A percentile compares a stretch with the other conserved stretches of the same genome.
Conservation (phyloP, 75 land plant genomes). For the Gnetum montanum region DNA sequence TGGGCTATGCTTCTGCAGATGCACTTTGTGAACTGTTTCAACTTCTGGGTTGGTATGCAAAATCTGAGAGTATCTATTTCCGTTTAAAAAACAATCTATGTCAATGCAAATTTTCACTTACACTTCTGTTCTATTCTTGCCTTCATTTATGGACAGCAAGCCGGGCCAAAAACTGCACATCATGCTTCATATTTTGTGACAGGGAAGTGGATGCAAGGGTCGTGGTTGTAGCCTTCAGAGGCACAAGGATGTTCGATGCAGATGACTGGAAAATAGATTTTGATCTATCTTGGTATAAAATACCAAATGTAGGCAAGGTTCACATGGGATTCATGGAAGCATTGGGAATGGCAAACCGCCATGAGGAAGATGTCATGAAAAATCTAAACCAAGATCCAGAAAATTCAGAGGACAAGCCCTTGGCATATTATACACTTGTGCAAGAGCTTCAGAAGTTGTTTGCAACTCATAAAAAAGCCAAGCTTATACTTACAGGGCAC, state of each 20-base stretch:
- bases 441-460: constrained; percentile 8
- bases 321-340: constrained; percentile 55
- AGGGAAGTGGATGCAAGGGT: constrained; percentile 32
- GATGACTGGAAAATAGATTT: constrained; percentile 61
- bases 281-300: constrained; percentile 51
- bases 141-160: background rate
- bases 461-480: constrained; percentile 10
- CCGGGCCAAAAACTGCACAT: constrained; percentile 18
- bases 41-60: constrained; percentile 59
- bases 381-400: background rate
- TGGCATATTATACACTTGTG: constrained; percentile 18
- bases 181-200: constrained; percentile 43
- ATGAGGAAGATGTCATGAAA: background rate
- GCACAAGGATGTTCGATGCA: constrained; percentile 38
- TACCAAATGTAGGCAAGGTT: constrained; percentile 26
- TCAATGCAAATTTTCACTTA: background rate
- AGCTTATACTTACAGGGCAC: constrained; percentile 30
- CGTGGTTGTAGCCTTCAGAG: constrained; percentile 40
- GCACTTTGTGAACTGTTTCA: constrained; percentile 57
- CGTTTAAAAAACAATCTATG: background rate
- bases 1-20: constrained; percentile 53
- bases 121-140: background rate
- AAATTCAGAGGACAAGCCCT: background rate
- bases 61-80: too few relatives aligned
- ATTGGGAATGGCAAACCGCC: constrained; percentile 15